Percentiles rank a stretch among this genome's conserved stretches.
phyloP scores from a whole-genome alignment of 2,329 filamentous ascomycete genomes.

The Pseudogymnoascus sp. region DNA sequence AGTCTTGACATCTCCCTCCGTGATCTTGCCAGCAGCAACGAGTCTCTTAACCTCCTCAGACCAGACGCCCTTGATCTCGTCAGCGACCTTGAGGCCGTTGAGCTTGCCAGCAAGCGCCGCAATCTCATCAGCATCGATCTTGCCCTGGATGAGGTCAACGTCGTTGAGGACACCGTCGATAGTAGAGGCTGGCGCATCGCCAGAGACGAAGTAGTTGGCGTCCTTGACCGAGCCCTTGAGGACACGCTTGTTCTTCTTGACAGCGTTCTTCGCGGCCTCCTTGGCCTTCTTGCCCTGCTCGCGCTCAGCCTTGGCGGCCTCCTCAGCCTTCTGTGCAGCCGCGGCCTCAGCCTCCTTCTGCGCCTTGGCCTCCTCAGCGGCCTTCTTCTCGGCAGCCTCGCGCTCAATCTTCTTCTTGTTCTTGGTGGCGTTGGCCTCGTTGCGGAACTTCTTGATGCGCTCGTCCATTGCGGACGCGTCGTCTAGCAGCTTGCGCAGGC shows the following conservation, averaged over 20 bases:
- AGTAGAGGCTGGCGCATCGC: conserved; percentile 62
- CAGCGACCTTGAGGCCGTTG: conserved; percentile 65
- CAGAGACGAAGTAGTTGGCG: conserved; percentile 84
- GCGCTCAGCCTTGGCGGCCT: conserved; percentile 72
- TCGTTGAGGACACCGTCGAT: conserved; percentile 79
- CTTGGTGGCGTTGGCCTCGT: conserved; percentile 85
- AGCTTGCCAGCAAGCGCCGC: conserved; percentile 75
- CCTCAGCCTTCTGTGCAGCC: conserved; percentile 74
- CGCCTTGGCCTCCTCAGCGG: conserved; percentile 73
- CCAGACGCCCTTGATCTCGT: conserved; percentile 81
- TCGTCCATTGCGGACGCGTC: conserved; percentile 77
- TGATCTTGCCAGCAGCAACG: conserved; percentile 73
- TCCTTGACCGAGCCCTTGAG: conserved; percentile 92
- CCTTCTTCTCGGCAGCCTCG: conserved; percentile 83
- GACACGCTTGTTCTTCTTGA: conserved; percentile 99
- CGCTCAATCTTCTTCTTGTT: conserved; percentile 89
- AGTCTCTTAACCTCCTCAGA: conserved; percentile 68
- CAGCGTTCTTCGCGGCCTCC: conserved; percentile 95
- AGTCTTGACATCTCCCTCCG: conserved; percentile 70
- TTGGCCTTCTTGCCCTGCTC: conserved; percentile 91
- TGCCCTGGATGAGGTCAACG: conserved; percentile 76
- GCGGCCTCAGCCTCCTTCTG: conserved; percentile 78
- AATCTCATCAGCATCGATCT: conserved; percentile 86
- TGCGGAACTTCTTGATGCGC: conserved; percentile 94
- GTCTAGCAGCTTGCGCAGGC: conserved; percentile 83